phyloP scores from a whole-genome alignment of 176 grass and related monocot species.

The Otatea glauca region DNA sequence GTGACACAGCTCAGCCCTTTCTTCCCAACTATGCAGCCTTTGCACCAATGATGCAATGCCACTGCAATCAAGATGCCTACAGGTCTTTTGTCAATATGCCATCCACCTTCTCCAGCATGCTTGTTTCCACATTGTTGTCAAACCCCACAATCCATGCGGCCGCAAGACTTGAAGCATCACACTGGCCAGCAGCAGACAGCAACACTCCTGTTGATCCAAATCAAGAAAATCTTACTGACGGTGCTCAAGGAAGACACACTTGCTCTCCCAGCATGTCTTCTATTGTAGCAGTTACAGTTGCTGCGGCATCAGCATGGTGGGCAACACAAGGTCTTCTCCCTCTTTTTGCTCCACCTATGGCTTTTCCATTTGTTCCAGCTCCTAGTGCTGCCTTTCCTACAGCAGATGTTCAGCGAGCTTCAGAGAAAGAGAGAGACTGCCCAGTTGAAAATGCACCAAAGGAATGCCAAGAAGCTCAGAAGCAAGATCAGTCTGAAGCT shows the following conservation, averaged over 20 bases:
- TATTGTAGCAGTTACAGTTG: constrained; percentile 76
- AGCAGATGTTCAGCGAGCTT: constrained; percentile 40
- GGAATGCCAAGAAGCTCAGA: constrained; percentile 43
- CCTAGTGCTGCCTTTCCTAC: constrained; percentile 45
- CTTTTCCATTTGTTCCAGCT: constrained; percentile 58
- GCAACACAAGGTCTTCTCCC: constrained; percentile 86
- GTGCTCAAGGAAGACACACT: constrained; percentile 52
- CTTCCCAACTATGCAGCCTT: constrained; percentile 56
- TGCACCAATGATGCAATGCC: constrained; percentile 55
- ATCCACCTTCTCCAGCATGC: constrained; percentile 77
- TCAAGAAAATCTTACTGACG: constrained; percentile 52
- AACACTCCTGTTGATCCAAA: constrained; percentile 45
- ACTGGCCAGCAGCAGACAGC: constrained; percentile 65
- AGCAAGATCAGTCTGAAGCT: constrained; percentile 46
- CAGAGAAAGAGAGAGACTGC: constrained; percentile 42
- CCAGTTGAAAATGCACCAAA: constrained; percentile 40
- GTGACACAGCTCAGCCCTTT: constrained; percentile 44
- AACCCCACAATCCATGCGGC: constrained; percentile 81
- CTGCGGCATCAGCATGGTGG: constrained; percentile 97
- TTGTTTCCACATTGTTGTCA: constrained; percentile 82
- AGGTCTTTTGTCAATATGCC: constrained; percentile 68
- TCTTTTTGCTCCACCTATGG: constrained; percentile 60
- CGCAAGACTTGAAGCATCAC: constrained; percentile 78
- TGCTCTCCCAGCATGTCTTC: constrained; percentile 61
- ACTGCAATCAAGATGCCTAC: constrained; percentile 70